phyloP scores from a whole-genome alignment of 2,329 filamentous ascomycete species.

The Colletotrichum theobromicola region DNA sequence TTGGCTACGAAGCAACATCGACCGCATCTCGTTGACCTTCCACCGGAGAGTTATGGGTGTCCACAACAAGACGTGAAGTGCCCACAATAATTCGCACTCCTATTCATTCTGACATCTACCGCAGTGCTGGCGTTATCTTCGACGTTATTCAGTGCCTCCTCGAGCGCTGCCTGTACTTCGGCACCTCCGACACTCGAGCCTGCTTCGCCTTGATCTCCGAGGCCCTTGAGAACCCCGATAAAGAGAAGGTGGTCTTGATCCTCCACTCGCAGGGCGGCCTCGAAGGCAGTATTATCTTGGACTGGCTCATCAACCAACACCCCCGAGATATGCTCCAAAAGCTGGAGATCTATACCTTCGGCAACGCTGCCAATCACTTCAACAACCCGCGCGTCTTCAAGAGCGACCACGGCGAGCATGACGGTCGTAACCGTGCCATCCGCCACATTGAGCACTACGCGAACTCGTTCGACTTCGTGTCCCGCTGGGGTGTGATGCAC shows the following conservation, averaged over 20 bases:
- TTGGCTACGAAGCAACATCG: constrained; percentile 74
- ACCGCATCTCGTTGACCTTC: constrained; percentile 75
- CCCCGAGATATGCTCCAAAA: constrained; percentile 69
- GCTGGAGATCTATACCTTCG: constrained; percentile 81
- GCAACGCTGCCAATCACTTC: constrained; percentile 80
- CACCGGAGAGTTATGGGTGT: constrained; percentile 73
- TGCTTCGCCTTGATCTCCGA: constrained; percentile 69
- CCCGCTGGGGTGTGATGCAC: constrained; percentile 75
- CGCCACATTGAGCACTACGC: constrained; percentile 82
- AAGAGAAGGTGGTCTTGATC: constrained; percentile 75
- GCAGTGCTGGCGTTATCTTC: constrained; percentile 69
- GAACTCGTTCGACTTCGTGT: constrained; percentile 75
- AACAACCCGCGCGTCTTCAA: constrained; percentile 71
- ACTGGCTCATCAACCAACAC: constrained; percentile 78
- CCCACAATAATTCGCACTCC: accelerated
- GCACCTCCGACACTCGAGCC: constrained; percentile 69
- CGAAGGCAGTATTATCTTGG: constrained; percentile 73
- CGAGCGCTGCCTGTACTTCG: constrained; percentile 76
- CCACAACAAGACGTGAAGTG: constrained; percentile 69
- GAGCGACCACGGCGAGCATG: constrained; percentile 26
- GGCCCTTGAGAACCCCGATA: constrained; percentile 63
- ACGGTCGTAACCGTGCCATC: constrained; percentile 57
- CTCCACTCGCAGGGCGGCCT: constrained; percentile 81
- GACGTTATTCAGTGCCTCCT: constrained; percentile 80
- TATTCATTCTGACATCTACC: not conserved